phyloP scores from a whole-genome alignment of 306 rosid genomes.

The Inga oerstediana region DNA sequence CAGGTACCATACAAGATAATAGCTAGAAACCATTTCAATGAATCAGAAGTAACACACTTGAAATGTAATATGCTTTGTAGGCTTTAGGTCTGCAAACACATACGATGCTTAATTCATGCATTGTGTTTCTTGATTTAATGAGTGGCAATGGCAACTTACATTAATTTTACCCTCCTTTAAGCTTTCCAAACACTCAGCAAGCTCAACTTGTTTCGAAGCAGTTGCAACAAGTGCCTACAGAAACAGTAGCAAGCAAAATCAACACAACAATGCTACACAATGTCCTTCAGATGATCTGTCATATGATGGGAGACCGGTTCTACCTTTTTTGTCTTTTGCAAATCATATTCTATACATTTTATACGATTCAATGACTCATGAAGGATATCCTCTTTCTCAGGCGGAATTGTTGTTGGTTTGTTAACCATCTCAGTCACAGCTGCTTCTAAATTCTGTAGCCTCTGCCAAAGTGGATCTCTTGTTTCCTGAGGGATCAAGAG shows the following conservation, averaged over 20 bases:
- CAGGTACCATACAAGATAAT: background rate
- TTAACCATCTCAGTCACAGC: slow-evolving; percentile 69
- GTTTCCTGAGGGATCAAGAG: slow-evolving; percentile 39
- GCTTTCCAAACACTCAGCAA: slow-evolving; percentile 83
- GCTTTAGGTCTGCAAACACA: slow-evolving; percentile 19
- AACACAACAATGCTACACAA: slow-evolving; percentile 30
- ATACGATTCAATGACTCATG: slow-evolving; percentile 90
- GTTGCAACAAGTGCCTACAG: slow-evolving; percentile 81
- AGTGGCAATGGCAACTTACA: slow-evolving; percentile 55
- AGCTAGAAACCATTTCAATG: background rate
- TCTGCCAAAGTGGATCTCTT: slow-evolving; percentile 73
- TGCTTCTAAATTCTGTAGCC: slow-evolving; percentile 82
- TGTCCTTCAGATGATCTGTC: slow-evolving; percentile 25
- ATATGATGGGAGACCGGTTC: slow-evolving; percentile 37
- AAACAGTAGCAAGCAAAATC: slow-evolving; percentile 34
- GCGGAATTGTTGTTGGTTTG: slow-evolving; percentile 86
- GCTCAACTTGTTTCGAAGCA: slow-evolving; percentile 92
- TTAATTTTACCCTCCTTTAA: slow-evolving; percentile 55
- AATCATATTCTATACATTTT: slow-evolving; percentile 81
- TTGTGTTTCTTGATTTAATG: slow-evolving; percentile 10
- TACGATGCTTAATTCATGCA: background rate
- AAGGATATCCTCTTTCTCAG: slow-evolving; percentile 88
- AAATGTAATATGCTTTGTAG: slow-evolving; percentile 18
- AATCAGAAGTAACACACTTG: background rate
- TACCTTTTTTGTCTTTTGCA: slow-evolving; percentile 93